These are phyloP conservation scores for Leccinum boreale DNA, from an alignment of 768 basidiomycete genomes.

Conservation along the genomic window DNA sequence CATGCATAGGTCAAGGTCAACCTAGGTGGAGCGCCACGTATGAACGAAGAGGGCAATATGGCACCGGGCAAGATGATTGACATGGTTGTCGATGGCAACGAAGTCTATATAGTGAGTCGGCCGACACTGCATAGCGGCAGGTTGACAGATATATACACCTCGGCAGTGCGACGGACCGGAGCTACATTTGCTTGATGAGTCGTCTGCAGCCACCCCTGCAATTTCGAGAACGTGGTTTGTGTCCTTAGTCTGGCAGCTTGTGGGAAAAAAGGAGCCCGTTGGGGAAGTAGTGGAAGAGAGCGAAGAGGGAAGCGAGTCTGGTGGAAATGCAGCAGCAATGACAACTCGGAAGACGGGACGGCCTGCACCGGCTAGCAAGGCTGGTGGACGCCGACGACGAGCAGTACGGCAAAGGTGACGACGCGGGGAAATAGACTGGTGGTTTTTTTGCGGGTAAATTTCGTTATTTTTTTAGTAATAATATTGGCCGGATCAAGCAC, in stretches of 20 bases:
- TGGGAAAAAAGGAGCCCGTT: conserved; percentile 17
- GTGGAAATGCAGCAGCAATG: conserved; percentile 42
- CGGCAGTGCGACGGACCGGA: conserved; percentile 59
- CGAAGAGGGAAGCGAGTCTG: conserved; percentile 42
- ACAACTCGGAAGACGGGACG: conserved; percentile 17
- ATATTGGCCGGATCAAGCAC: not conserved
- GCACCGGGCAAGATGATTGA: conserved; percentile 58
- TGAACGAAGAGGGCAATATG: conserved; percentile 56
- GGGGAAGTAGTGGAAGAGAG: conserved; percentile 32
- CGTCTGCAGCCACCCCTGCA: conserved; percentile 55
- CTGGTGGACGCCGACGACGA: conserved; percentile 66
- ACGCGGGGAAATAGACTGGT: conserved; percentile 18
- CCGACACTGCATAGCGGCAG: conserved; percentile 8
- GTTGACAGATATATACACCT: conserved; percentile 6
- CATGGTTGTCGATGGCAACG: conserved; percentile 73
- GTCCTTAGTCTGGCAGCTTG: conserved; percentile 34
- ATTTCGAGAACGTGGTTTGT: conserved; percentile 71
- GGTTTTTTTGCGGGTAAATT: not conserved
- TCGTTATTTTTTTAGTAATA: not conserved
- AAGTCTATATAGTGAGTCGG: conserved; percentile 71
- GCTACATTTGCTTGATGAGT: conserved; percentile 55
- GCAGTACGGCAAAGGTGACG: conserved; percentile 42
- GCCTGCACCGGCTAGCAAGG: conserved; percentile 44
- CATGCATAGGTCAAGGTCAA: conserved; percentile 66
- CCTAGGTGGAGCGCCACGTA: conserved; percentile 48